Evolutionary conservation across 2,329 filamentous ascomycete species (phyloP).

Genomic region (Fusarium begoniae): DNA sequence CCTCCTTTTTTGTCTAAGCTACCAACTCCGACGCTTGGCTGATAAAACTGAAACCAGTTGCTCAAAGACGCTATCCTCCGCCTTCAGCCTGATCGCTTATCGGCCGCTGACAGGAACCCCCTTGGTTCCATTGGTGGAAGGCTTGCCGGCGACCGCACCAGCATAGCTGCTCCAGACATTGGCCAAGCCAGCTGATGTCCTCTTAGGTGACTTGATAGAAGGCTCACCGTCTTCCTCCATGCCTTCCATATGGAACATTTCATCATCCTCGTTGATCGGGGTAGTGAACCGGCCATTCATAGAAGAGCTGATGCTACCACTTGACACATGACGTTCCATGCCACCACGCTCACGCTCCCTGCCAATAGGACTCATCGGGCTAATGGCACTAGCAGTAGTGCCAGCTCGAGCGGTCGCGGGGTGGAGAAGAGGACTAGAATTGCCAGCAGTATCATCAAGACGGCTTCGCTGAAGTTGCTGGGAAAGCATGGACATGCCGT

Average conservation of each 20-base stretch:
- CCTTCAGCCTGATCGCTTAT: constrained; percentile 34
- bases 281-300: constrained; percentile 68
- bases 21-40: constrained; percentile 24
- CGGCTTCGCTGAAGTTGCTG: constrained; percentile 71
- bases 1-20: constrained; percentile 32
- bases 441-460: constrained; percentile 57
- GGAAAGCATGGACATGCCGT: constrained; percentile 66
- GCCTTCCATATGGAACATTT: constrained; percentile 68
- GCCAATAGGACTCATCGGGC: constrained; percentile 51
- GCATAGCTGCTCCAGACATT: constrained; percentile 55
- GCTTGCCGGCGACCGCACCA: constrained; percentile 46
- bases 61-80: constrained; percentile 9
- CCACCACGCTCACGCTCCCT: constrained; percentile 47
- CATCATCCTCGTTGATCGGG: constrained; percentile 72
- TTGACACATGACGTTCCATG: constrained; percentile 68
- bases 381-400: constrained; percentile 54
- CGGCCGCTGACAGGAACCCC: constrained; percentile 45
- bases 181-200: constrained; percentile 56
- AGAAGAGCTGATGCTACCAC: constrained; percentile 64
- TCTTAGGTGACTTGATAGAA: constrained; percentile 58
- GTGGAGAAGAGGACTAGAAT: constrained; percentile 60
- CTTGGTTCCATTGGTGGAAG: constrained; percentile 42
- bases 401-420: constrained; percentile 53
- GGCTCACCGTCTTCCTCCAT: constrained; percentile 72
- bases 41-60: constrained; percentile 21